These are phyloP conservation scores for Gyromitra esculenta DNA, from an alignment of 2,329 filamentous ascomycete genomes.

Conservation along the genomic window DNA sequence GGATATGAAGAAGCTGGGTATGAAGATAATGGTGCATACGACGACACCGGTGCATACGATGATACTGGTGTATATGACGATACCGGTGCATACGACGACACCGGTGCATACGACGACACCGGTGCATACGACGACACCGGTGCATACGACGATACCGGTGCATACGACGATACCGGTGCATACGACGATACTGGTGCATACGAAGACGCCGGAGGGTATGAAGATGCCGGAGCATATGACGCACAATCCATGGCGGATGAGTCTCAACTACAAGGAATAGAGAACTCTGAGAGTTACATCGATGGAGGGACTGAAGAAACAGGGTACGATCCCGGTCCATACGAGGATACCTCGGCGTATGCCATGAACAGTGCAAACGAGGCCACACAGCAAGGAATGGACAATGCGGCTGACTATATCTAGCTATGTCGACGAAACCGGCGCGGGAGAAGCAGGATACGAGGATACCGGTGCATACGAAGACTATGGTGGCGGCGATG, in stretches of 20 bases:
- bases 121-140: conserved; percentile 10
- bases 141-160: conserved; percentile 15
- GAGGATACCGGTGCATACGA: conserved; percentile 9
- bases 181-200: conserved; percentile 8
- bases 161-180: neutral
- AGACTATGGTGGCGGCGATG: neutral
- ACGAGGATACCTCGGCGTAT: neutral
- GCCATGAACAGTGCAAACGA: neutral
- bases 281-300: neutral
- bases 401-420: conserved; percentile 16
- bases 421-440: conserved; percentile 3
- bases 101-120: neutral
- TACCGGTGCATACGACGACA: conserved; percentile 15
- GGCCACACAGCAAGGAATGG: neutral
- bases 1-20: conserved; percentile 12
- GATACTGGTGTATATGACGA: conserved; percentile 5
- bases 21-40: conserved; percentile 11
- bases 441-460: conserved; percentile 4
- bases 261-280: neutral
- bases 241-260: neutral
- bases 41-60: neutral
- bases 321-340: conserved; percentile 17
- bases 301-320: neutral
- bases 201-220: neutral
- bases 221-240: conserved; percentile 1